A percentile compares a stretch with the other conserved stretches of the same genome.
Conservation (phyloP, 2,329 filamentous ascomycete species). For the Drechslerella dactyloides region DNA sequence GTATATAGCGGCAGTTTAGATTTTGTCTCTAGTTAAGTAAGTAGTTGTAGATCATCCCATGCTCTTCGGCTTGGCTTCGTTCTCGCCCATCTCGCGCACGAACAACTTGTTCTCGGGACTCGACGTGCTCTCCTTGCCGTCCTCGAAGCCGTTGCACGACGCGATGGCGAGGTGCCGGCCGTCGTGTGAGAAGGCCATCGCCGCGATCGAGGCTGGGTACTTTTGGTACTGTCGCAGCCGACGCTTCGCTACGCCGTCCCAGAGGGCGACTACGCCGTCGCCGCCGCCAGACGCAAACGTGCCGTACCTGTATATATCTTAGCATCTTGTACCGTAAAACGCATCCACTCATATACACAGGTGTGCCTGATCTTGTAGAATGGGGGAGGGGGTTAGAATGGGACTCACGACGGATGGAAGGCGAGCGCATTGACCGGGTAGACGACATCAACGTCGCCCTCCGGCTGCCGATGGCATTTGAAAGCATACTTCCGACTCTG, state of each 20-base stretch:
- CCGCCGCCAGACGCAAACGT: conserved; percentile 90
- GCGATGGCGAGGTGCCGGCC: conserved; percentile 80
- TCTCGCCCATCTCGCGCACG: conserved; percentile 82
- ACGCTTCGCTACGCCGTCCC: conserved; percentile 90
- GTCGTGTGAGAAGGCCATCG: conserved; percentile 76
- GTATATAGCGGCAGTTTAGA: no score
- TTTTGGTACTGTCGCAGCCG: conserved; percentile 88
- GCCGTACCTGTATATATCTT: conserved; percentile 61
- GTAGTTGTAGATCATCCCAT: conserved; percentile 65
- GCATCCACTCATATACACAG: no score
- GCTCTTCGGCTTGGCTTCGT: conserved; percentile 85
- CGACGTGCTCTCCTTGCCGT: conserved; percentile 79
- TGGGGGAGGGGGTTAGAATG: background rate
- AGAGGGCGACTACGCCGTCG: conserved; percentile 88
- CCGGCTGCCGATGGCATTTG: conserved; percentile 89
- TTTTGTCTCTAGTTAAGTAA: no score
- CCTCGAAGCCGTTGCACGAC: conserved; percentile 85
- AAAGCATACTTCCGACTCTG: conserved; percentile 97
- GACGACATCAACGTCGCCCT: conserved; percentile 75
- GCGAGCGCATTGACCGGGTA: conserved; percentile 89
- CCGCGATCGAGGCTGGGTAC: conserved; percentile 77
- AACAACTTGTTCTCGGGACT: conserved; percentile 74
- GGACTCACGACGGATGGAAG: conserved; percentile 74
- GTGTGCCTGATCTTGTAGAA: no score
- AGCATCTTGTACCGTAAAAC: conserved; percentile 2